Conservation (phyloP, 1,139 yeast species). For the Komagataea norvegica region DNA sequence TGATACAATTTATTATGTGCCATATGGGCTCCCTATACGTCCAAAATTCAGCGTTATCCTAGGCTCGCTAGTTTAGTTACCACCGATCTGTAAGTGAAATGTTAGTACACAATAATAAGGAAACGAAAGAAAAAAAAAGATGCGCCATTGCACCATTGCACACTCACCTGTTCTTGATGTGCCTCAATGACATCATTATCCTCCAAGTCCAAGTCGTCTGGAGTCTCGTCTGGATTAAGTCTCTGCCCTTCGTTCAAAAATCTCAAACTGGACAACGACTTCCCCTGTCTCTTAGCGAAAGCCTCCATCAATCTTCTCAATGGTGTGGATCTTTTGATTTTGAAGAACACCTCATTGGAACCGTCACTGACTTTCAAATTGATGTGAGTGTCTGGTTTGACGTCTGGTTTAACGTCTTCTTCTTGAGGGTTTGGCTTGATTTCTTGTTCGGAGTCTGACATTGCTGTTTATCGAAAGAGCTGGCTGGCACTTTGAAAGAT, state of each 20-base stretch:
- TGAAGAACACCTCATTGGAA: slow-evolving; percentile 89
- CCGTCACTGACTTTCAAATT: slow-evolving; percentile 94
- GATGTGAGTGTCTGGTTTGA: slow-evolving; percentile 69
- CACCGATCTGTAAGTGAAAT: slow-evolving; percentile 18
- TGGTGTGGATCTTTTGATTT: slow-evolving; percentile 89
- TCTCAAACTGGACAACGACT: slow-evolving; percentile 73
- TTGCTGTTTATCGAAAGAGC: slow-evolving; percentile 5
- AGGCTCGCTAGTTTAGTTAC: slow-evolving; percentile 16
- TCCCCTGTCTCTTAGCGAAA: slow-evolving; percentile 96
- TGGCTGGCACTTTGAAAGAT: not conserved
- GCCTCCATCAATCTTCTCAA: slow-evolving; percentile 96
- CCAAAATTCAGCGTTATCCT: too few species aligned
- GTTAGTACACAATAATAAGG: slow-evolving; percentile 5
- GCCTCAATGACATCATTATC: slow-evolving; percentile 97
- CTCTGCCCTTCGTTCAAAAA: slow-evolving; percentile 93
- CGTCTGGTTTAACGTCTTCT: slow-evolving; percentile 50
- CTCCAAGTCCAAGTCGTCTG: slow-evolving; percentile 86
- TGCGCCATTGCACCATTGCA: not conserved
- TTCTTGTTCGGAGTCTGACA: slow-evolving; percentile 31
- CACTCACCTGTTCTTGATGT: slow-evolving; percentile 91
- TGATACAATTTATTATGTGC: not conserved
- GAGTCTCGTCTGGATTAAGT: slow-evolving; percentile 82
- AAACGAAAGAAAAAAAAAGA: not conserved
- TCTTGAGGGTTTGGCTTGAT: slow-evolving; percentile 29
- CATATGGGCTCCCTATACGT: too few species aligned